Percentiles rank a stretch among this genome's conserved stretches.
phyloP scores from a whole-genome alignment of 768 basidiomycete genomes.

The Pisolithus sp. region DNA sequence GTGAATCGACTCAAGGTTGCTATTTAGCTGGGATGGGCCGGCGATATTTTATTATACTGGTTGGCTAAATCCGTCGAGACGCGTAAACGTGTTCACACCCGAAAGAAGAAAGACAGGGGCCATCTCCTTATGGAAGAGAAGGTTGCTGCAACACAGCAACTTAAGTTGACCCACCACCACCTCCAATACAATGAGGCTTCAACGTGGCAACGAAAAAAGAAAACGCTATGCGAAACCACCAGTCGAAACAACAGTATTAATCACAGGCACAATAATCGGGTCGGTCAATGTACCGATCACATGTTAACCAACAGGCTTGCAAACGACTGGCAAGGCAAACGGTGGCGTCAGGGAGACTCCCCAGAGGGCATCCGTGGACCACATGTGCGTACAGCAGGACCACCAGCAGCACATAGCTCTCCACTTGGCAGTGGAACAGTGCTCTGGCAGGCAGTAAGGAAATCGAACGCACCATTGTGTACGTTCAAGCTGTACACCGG shows the following conservation, averaged over 20 bases:
- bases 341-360: background rate
- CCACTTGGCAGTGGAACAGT: too few relatives aligned
- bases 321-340: background rate
- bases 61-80: conserved; percentile 27
- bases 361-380: background rate
- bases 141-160: conserved; percentile 3
- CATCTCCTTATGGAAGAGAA: conserved; percentile 11
- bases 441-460: background rate
- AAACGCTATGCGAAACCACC: background rate
- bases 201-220: conserved; percentile 14
- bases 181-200: conserved; percentile 14
- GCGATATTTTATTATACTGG: conserved; percentile 27
- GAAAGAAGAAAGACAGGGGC: conserved; percentile 14
- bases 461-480: background rate
- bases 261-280: conserved; percentile 7
- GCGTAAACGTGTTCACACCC: conserved; percentile 33
- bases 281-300: background rate
- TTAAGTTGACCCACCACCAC: background rate
- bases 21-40: conserved; percentile 25
- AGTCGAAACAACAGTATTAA: conserved; percentile 1
- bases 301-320: background rate
- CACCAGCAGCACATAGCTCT: too few relatives aligned
- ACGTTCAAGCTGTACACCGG: background rate
- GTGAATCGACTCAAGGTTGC: conserved; percentile 8
- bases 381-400: too few relatives aligned